Evolutionary conservation across 208 protist species (phyloP).

Genomic region (Acanthamoeba culbertsoni): DNA sequence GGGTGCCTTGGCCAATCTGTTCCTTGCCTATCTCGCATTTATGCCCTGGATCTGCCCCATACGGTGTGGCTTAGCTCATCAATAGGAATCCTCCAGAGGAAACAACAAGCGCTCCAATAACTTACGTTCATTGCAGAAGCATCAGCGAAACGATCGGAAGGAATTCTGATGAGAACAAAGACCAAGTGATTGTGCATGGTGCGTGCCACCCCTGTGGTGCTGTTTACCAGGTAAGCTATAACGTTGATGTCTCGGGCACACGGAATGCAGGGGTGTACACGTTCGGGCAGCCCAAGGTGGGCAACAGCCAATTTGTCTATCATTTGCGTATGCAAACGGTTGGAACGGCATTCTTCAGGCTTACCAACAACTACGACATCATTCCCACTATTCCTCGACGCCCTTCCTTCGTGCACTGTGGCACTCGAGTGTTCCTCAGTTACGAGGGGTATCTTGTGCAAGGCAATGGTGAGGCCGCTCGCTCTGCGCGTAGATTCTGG

Average conservation of each 20-base stretch:
- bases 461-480: background rate
- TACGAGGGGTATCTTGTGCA: background rate
- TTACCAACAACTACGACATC: slow-evolving; percentile 58
- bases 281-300: slow-evolving; percentile 49
- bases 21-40: slow-evolving; percentile 3
- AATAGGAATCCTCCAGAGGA: too few species aligned
- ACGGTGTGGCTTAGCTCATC: background rate
- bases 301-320: slow-evolving; percentile 13
- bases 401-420: background rate
- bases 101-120: too few species aligned
- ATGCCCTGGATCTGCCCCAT: background rate
- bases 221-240: too few species aligned
- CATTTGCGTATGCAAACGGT: background rate
- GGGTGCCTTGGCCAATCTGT: slow-evolving; percentile 42
- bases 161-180: too few species aligned
- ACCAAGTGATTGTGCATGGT: too few species aligned
- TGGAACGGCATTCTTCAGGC: background rate
- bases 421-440: background rate
- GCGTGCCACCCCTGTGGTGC: too few species aligned
- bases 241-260: too few species aligned
- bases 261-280: slow-evolving; percentile 51
- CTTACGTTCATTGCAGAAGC: too few species aligned
- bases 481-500: background rate
- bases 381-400: background rate
- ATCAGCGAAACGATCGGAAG: background rate